Evolutionary conservation across 2,329 filamentous ascomycete species (phyloP).

Genomic region (Aspergillus flavus): DNA sequence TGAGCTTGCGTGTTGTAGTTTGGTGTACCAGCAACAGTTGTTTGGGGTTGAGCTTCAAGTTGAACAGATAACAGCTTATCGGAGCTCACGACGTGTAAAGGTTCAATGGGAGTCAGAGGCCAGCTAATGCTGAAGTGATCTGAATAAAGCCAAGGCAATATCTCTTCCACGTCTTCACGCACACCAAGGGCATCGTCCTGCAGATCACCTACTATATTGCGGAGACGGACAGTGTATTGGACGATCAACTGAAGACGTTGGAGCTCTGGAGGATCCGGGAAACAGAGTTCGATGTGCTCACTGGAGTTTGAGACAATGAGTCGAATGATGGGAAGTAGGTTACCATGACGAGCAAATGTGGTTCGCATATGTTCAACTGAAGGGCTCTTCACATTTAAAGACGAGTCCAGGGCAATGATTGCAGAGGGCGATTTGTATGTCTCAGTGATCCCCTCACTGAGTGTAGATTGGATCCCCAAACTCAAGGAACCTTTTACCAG

Average conservation of each 20-base stretch:
- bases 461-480: constrained; percentile 38
- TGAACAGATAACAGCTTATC: constrained; percentile 27
- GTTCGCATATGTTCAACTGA: constrained; percentile 44
- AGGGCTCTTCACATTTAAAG: constrained; percentile 43
- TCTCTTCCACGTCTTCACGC: constrained; percentile 43
- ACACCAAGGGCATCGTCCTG: constrained; percentile 46
- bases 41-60: constrained; percentile 10
- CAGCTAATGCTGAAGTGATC: constrained; percentile 41
- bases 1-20: constrained; percentile 17
- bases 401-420: constrained; percentile 49
- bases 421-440: constrained; percentile 39
- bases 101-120: constrained; percentile 42
- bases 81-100: constrained; percentile 36
- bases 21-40: not conserved
- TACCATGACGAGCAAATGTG: constrained; percentile 36
- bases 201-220: constrained; percentile 42
- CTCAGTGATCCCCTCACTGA: constrained; percentile 33
- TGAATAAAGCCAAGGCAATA: constrained; percentile 36
- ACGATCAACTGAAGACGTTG: constrained; percentile 39
- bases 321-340: constrained; percentile 47
- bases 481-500: constrained; percentile 39
- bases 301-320: constrained; percentile 49
- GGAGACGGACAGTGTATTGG: constrained; percentile 36
- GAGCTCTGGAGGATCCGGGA: constrained; percentile 39
- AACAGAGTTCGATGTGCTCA: constrained; percentile 49